These are phyloP conservation scores for Cryphonectria naterciae DNA, from an alignment of 2,329 filamentous ascomycete species.

Conservation along the genomic window DNA sequence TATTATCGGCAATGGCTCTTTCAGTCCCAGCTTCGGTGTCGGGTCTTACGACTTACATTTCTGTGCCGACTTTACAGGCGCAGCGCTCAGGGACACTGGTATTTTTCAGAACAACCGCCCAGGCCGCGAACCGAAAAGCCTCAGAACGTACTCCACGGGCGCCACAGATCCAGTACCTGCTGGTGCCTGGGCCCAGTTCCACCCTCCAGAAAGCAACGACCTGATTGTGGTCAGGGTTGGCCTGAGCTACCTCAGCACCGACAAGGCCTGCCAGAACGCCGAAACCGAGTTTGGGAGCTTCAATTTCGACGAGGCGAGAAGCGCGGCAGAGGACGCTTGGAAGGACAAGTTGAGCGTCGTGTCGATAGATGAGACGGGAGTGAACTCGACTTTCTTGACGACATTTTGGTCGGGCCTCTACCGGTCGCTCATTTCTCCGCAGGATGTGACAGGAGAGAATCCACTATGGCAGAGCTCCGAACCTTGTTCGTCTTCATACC, in stretches of 20 bases:
- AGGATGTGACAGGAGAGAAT: slow-evolving; percentile 76
- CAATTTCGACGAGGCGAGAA: slow-evolving; percentile 62
- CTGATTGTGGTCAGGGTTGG: slow-evolving; percentile 27
- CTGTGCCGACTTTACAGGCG: slow-evolving; percentile 54
- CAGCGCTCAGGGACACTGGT: slow-evolving; percentile 51
- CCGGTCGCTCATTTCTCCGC: slow-evolving; percentile 69
- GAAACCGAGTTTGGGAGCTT: slow-evolving; percentile 57
- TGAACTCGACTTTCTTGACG: slow-evolving; percentile 23
- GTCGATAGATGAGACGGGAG: slow-evolving; percentile 33
- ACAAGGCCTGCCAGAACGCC: slow-evolving; percentile 25
- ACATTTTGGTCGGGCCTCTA: slow-evolving; percentile 61
- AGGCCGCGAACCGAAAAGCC: slow-evolving; percentile 42
- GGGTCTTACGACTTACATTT: slow-evolving; percentile 54
- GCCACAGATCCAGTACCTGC: slow-evolving; percentile 28
- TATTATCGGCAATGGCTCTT: slow-evolving; percentile 54
- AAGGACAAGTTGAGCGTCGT: slow-evolving; percentile 64
- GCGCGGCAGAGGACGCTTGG: slow-evolving; percentile 63
- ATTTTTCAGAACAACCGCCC: slow-evolving; percentile 57
- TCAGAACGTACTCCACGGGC: slow-evolving; percentile 31
- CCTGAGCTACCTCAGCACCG: slow-evolving; percentile 22
- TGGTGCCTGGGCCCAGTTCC: slow-evolving; percentile 31
- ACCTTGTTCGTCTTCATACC: slow-evolving; percentile 45
- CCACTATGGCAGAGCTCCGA: slow-evolving; percentile 65
- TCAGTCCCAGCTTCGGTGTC: slow-evolving; percentile 56
- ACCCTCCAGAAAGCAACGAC: slow-evolving; percentile 24